Conservation (phyloP, 2,329 filamentous ascomycete genomes). For the Pochonia chlamydosporia region DNA sequence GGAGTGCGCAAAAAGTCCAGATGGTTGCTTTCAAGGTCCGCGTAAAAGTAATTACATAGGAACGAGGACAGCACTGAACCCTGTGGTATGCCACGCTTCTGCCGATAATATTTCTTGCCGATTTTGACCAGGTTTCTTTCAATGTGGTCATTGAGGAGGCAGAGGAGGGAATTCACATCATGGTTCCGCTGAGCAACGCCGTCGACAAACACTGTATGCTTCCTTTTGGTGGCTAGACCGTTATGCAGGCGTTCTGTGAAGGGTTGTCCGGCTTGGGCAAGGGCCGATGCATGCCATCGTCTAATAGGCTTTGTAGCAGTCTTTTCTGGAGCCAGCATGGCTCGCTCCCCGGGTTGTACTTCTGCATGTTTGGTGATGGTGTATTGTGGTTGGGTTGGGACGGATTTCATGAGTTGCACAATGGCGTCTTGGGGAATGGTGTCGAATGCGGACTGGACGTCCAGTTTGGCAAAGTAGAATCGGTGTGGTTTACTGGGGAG, state of each 20-base stretch:
- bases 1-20: slow-evolving; percentile 56
- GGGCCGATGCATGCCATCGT: slow-evolving; percentile 49
- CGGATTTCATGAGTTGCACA: slow-evolving; percentile 57
- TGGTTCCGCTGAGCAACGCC: slow-evolving; percentile 53
- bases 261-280: slow-evolving; percentile 32
- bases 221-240: slow-evolving; percentile 37
- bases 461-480: slow-evolving; percentile 86
- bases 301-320: slow-evolving; percentile 32
- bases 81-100: slow-evolving; percentile 86
- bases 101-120: slow-evolving; percentile 81
- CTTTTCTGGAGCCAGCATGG: slow-evolving; percentile 13
- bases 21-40: slow-evolving; percentile 67
- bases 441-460: slow-evolving; percentile 90
- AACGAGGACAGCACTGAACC: slow-evolving; percentile 82
- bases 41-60: slow-evolving; percentile 95
- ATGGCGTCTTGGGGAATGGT: slow-evolving; percentile 82
- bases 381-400: slow-evolving; percentile 56
- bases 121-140: slow-evolving; percentile 79
- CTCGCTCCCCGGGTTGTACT: slow-evolving; percentile 45
- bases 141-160: slow-evolving; percentile 75
- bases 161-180: slow-evolving; percentile 54
- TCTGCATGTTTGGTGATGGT: slow-evolving; percentile 69
- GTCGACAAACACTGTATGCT: slow-evolving; percentile 74
- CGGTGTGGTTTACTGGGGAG: slow-evolving; percentile 23
- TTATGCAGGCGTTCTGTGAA: slow-evolving; percentile 41